phyloP scores from a whole-genome alignment of 805 yeast species.

The Cyberlindnera xishuangbannaensis region DNA sequence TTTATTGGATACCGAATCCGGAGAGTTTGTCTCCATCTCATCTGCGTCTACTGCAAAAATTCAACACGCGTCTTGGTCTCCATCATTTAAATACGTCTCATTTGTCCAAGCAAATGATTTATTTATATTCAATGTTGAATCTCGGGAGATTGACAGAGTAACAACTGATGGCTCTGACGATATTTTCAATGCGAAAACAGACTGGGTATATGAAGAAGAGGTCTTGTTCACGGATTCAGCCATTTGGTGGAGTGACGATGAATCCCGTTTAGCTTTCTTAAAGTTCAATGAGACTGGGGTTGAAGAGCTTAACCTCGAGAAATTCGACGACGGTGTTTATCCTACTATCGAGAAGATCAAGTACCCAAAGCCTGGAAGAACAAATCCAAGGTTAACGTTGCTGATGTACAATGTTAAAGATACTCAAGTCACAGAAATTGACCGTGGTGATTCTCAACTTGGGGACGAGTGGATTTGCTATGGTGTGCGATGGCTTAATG shows the following conservation, averaged over 20 bases:
- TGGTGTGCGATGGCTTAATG: constrained; percentile 54
- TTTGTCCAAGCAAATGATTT: constrained; percentile 54
- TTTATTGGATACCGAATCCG: constrained; percentile 44
- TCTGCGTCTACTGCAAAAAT: constrained; percentile 19
- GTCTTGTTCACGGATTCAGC: constrained; percentile 53
- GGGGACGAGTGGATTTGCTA: constrained; percentile 52
- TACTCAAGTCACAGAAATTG: constrained; percentile 10
- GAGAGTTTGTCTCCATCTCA: constrained; percentile 28
- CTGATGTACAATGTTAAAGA: constrained; percentile 35
- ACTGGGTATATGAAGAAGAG: constrained; percentile 86
- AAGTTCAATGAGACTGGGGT: constrained; percentile 58
- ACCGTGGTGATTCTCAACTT: constrained; percentile 24
- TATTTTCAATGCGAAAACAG: constrained; percentile 65
- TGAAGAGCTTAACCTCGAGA: constrained; percentile 44
- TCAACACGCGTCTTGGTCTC: constrained; percentile 55
- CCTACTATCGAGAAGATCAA: constrained; percentile 42
- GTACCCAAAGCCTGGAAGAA: constrained; percentile 71
- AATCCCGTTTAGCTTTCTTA: constrained; percentile 47
- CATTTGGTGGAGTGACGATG: constrained; percentile 72
- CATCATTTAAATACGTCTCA: constrained; percentile 47
- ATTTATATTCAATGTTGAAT: constrained; percentile 37
- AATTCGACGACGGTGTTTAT: constrained; percentile 41
- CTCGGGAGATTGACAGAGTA: constrained; percentile 13
- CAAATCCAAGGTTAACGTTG: constrained; percentile 51
- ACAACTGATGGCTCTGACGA: constrained; percentile 45